Evolutionary conservation across 2,329 filamentous ascomycete genomes (phyloP).

Genomic region (Nigrograna mackinnonii): DNA sequence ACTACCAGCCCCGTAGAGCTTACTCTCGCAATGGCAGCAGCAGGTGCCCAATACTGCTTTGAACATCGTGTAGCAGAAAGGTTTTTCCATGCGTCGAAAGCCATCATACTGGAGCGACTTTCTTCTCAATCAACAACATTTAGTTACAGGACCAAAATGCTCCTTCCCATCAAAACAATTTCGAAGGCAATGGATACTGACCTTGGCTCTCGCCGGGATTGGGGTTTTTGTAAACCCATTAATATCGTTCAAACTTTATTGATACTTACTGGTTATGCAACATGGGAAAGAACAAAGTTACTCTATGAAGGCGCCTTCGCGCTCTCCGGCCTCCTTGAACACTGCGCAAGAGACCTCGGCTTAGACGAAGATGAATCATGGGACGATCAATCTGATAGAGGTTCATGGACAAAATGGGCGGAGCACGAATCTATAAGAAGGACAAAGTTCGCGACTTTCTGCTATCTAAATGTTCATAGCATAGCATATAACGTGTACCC

Average conservation of each 20-base stretch:
- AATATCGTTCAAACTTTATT: conserved; percentile 31
- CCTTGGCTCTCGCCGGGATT: conserved; percentile 11
- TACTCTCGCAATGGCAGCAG: conserved; percentile 35
- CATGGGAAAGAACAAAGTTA: conserved; percentile 33
- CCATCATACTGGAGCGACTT: conserved; percentile 30
- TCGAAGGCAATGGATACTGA: conserved; percentile 10
- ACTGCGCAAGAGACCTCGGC: conserved; percentile 29
- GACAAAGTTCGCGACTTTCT: conserved; percentile 34
- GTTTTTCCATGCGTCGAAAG: conserved; percentile 31
- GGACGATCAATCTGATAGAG: conserved; percentile 16
- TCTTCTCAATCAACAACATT: conserved; percentile 26
- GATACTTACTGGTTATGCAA: conserved; percentile 33
- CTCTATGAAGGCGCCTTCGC: conserved; percentile 34
- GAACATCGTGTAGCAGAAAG: conserved; percentile 30
- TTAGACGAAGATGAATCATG: conserved; percentile 20
- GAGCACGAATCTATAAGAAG: conserved; percentile 30
- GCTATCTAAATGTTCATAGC: conserved; percentile 36
- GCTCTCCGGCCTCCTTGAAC: conserved; percentile 28
- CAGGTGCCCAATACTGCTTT: conserved; percentile 38
- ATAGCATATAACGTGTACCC: conserved; percentile 36
- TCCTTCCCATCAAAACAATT: conserved; percentile 17
- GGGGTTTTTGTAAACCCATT: conserved; percentile 27
- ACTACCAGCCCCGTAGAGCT: conserved; percentile 32
- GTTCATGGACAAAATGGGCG: conserved; percentile 33
- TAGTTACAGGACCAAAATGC: conserved; percentile 23